A percentile compares a stretch with the other conserved stretches of the same genome.
Evolutionary conservation across 2,329 filamentous ascomycete species (phyloP).

Genomic region (Pseudogymnoascus sp.): DNA sequence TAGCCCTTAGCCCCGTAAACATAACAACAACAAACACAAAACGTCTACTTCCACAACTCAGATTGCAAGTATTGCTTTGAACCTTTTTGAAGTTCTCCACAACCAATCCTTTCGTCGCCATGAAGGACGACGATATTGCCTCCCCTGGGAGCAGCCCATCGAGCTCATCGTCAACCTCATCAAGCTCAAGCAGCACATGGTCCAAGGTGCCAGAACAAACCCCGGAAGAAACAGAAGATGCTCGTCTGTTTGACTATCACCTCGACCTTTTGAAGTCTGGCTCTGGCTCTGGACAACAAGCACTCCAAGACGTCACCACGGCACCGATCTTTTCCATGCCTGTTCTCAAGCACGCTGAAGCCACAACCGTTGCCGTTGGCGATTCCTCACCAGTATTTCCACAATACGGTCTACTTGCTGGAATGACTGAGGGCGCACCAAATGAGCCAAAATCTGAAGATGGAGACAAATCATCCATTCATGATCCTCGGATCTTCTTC

Average conservation of each 20-base stretch:
- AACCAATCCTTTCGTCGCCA: no score
- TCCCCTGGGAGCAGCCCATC: background rate
- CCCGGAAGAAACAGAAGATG: background rate
- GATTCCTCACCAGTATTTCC: conserved; percentile 15
- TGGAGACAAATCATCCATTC: background rate
- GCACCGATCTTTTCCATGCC: conserved; percentile 22
- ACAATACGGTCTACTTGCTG: conserved; percentile 26
- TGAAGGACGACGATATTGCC: background rate
- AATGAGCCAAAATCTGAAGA: background rate
- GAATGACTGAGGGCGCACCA: conserved; percentile 14
- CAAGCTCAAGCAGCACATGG: background rate
- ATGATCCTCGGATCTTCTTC: conserved; percentile 35
- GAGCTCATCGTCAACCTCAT: background rate
- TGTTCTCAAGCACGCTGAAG: conserved; percentile 17
- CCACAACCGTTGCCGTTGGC: background rate
- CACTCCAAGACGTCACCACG: conserved; percentile 12
- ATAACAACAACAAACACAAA: background rate
- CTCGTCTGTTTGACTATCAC: background rate
- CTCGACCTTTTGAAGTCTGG: background rate
- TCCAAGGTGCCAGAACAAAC: background rate
- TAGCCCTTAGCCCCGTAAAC: background rate
- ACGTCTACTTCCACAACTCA: no score
- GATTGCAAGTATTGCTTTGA: background rate
- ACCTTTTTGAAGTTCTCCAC: background rate
- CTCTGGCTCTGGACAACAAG: background rate